Evolutionary conservation across 78 protist genomes (phyloP), one percentile per base, ranked within the genome.

Genomic region (Paulinella micropora): DNA sequence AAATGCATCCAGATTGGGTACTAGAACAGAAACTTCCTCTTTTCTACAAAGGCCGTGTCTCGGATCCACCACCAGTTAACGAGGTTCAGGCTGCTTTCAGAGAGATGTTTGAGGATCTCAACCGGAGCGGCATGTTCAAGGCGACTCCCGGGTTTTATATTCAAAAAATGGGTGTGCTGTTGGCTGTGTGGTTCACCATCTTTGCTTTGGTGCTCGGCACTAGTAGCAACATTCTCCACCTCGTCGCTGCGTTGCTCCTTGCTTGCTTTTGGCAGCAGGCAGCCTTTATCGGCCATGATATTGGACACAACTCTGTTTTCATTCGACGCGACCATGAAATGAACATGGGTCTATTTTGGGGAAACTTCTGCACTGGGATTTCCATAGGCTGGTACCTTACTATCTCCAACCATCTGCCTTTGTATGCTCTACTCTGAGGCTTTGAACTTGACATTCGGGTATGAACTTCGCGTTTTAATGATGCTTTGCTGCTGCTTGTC

Each of bases 251-350:
- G 6, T 38, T 39, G n/a, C 3, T 39, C 34, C 89, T 89, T 34
- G 91, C 86, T 3, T 26, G 81, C 39, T 89, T 89, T 88, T 85
- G 88, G 88, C 91, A 89, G 87, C 91, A 89, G 81, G 26, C 28
- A 2, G 91, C 91, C 40, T 89, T 89, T 35, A 23, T 89, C 51
- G 91, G 89, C 64, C 91, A 89, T 77, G 91, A 89, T 36, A 1
- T 26, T 1, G 87, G 89, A 1, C 91, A 89, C 81, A 83, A 89
- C 40, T 1, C 84, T 2, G 83, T 89, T 23, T 89, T 34, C 32
- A 15, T 28, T 23, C 15, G 23, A 28, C 77, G 77, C 23, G 15
- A 15, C 34, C 15, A 64, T 28, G 77, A 64, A 15, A 28, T 23
- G 34, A 23, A 15, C 34, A 23, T 15, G 77, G 77, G 77, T 15